A percentile compares a stretch with the other conserved stretches of the same genome.
Evolutionary conservation across 2,329 filamentous ascomycete genomes (phyloP).

Genomic region (Monilinia aucupariae): DNA sequence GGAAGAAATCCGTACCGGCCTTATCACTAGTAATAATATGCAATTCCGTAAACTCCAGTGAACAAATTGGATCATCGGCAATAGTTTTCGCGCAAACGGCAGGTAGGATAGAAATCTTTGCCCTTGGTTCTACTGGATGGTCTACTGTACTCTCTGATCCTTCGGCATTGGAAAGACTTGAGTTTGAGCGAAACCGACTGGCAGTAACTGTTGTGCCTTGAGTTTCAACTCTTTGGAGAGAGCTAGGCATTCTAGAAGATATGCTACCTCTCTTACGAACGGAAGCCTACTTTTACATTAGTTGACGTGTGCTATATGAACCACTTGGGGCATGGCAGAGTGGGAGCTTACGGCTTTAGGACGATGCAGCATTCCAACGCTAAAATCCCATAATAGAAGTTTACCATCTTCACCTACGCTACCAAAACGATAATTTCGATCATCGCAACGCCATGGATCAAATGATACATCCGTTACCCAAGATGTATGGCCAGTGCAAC

Average conservation of each 20-base stretch:
- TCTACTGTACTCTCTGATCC: slow-evolving; percentile 54
- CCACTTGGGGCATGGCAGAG: slow-evolving; percentile 22
- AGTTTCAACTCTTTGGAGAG: slow-evolving; percentile 55
- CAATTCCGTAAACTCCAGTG: slow-evolving; percentile 90
- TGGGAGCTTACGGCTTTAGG: slow-evolving; percentile 67
- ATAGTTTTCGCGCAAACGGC: slow-evolving; percentile 72
- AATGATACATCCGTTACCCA: slow-evolving; percentile 94
- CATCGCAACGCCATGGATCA: slow-evolving; percentile 95
- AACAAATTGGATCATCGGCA: slow-evolving; percentile 80
- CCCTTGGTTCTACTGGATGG: slow-evolving; percentile 79
- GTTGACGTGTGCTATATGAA: slow-evolving; percentile 16
- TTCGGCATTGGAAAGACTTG: slow-evolving; percentile 51
- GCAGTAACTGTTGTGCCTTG: slow-evolving; percentile 47
- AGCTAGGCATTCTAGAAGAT: slow-evolving; percentile 45
- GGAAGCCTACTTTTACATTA: slow-evolving; percentile 40
- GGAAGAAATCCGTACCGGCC: slow-evolving; percentile 59
- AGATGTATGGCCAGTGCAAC: slow-evolving; percentile 91
- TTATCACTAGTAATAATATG: slow-evolving; percentile 90
- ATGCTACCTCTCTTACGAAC: slow-evolving; percentile 49
- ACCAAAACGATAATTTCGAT: slow-evolving; percentile 90
- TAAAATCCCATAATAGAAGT: slow-evolving; percentile 94
- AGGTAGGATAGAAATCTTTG: slow-evolving; percentile 77
- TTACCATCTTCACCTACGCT: slow-evolving; percentile 93
- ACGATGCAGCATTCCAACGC: slow-evolving; percentile 88
- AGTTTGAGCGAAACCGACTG: slow-evolving; percentile 64